These are phyloP conservation scores for Penicillium arizonense DNA, from an alignment of 495 filamentous ascomycete genomes.

Conservation along the genomic window DNA sequence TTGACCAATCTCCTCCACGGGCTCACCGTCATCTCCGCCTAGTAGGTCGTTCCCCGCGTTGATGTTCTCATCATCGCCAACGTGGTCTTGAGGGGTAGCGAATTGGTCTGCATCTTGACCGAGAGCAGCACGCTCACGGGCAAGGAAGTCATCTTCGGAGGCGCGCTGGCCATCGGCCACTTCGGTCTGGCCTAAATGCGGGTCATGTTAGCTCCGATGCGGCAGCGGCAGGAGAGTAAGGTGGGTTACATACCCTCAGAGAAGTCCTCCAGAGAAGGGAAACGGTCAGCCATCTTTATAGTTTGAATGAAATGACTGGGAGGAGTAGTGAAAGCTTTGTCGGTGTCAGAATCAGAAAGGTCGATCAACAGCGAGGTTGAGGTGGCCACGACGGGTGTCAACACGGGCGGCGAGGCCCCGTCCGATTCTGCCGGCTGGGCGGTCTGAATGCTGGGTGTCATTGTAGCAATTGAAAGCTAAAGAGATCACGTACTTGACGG, in stretches of 20 bases:
- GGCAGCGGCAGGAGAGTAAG: slow-evolving; percentile 10
- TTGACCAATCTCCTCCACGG: slow-evolving; percentile 58
- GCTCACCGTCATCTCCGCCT: slow-evolving; percentile 48
- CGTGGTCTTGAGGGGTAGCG: slow-evolving; percentile 71
- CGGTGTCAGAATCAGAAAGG: not conserved
- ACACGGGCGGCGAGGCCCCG: too few relatives aligned
- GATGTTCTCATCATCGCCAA: slow-evolving; percentile 44
- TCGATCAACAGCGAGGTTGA: too few relatives aligned
- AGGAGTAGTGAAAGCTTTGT: not conserved
- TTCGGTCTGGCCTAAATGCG: slow-evolving; percentile 58
- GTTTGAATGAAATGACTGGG: not conserved
- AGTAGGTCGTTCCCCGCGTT: slow-evolving; percentile 71
- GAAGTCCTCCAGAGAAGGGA: slow-evolving; percentile 95
- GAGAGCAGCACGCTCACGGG: slow-evolving; percentile 81
- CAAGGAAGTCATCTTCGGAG: slow-evolving; percentile 72
- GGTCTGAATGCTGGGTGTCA: too few relatives aligned
- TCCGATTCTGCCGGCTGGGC: too few relatives aligned
- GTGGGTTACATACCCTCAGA: slow-evolving; percentile 68
- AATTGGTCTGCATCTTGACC: slow-evolving; percentile 95
- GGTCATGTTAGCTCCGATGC: slow-evolving; percentile 20
- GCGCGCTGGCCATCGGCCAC: slow-evolving; percentile 42
- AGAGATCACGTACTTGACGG: too few relatives aligned
- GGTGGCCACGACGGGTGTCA: too few relatives aligned
- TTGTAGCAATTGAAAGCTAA: too few relatives aligned
- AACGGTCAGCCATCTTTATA: slow-evolving; percentile 83